These are phyloP conservation scores for Pyrus bretschneideri DNA, from an alignment of 306 rosid species.

Conservation along the genomic window DNA sequence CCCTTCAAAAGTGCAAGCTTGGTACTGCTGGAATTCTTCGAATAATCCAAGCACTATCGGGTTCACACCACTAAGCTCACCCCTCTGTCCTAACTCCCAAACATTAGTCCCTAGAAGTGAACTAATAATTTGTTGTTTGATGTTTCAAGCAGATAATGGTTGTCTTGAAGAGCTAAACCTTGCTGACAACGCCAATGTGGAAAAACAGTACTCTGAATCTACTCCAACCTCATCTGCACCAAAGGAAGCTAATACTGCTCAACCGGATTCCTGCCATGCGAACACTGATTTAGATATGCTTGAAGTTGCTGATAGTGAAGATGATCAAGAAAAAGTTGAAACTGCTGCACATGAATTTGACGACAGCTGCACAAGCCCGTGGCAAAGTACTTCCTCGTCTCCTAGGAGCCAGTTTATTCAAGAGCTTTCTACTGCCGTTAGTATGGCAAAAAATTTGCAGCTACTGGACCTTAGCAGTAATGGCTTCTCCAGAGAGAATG, in stretches of 20 bases:
- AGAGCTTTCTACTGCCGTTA: constrained; percentile 54
- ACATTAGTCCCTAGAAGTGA: not conserved
- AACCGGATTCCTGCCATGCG: constrained; percentile 22
- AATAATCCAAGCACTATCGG: constrained; percentile 63
- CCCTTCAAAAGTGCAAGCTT: constrained; percentile 69
- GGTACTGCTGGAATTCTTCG: constrained; percentile 63
- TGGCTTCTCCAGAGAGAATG: constrained; percentile 43
- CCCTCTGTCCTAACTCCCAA: not conserved
- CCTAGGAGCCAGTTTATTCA: constrained; percentile 28
- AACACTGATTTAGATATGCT: constrained; percentile 34
- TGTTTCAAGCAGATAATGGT: constrained; percentile 40
- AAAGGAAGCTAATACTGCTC: constrained; percentile 33
- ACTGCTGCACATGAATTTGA: constrained; percentile 50
- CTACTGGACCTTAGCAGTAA: constrained; percentile 75
- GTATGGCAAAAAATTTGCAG: constrained; percentile 45
- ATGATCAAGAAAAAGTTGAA: constrained; percentile 32
- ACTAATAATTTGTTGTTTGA: not conserved
- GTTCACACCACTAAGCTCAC: constrained; percentile 29
- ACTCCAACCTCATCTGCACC: not conserved
- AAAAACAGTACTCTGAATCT: constrained; percentile 21
- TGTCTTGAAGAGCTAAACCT: constrained; percentile 70
- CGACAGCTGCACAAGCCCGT: constrained; percentile 58
- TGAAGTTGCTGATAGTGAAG: constrained; percentile 86
- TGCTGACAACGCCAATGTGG: constrained; percentile 44
- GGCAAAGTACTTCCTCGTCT: constrained; percentile 36